Percentiles rank a stretch among this genome's conserved stretches.
phyloP scores from a whole-genome alignment of 140 eudicot species.

The Erigeron philadelphicus region DNA sequence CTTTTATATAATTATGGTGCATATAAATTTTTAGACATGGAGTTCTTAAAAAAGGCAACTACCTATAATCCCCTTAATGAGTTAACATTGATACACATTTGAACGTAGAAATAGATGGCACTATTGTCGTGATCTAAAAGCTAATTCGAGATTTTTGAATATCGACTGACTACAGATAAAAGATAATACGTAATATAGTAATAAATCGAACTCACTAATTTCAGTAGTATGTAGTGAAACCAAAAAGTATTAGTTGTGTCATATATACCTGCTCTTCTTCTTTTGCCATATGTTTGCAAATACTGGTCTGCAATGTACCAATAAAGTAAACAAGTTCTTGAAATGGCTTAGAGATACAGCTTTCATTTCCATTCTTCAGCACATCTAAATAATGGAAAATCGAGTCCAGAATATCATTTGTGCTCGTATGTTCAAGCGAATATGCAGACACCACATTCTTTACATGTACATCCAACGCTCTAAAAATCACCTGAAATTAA shows the following conservation, averaged over 20 bases:
- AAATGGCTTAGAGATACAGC: constrained; percentile 29
- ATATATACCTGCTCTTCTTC: constrained; percentile 96
- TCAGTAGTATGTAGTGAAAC: no score
- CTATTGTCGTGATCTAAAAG: no score
- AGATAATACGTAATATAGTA: no score
- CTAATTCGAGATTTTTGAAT: no score
- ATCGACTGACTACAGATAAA: no score
- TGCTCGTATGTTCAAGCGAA: constrained; percentile 65
- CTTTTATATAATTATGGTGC: no score
- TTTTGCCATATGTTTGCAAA: constrained; percentile 86
- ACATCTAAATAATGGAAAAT: constrained; percentile 50
- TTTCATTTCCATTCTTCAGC: constrained; percentile 40
- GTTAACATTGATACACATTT: no score
- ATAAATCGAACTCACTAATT: no score
- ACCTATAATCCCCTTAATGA: no score
- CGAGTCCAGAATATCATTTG: constrained; percentile 47
- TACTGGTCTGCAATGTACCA: constrained; percentile 51
- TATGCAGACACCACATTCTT: constrained; percentile 79
- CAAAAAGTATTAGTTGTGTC: background rate
- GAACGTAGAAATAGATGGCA: no score
- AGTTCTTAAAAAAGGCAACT: no score
- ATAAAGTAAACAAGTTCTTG: constrained; percentile 58
- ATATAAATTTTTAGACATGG: no score
- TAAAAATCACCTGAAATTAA: constrained; percentile 67
- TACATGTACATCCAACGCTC: constrained; percentile 69